A percentile compares a stretch with the other conserved stretches of the same genome.
These are phyloP conservation scores for barrel medic (Medicago truncatula) DNA, from an alignment of 306 rosid species.

Conservation along the genomic window DNA sequence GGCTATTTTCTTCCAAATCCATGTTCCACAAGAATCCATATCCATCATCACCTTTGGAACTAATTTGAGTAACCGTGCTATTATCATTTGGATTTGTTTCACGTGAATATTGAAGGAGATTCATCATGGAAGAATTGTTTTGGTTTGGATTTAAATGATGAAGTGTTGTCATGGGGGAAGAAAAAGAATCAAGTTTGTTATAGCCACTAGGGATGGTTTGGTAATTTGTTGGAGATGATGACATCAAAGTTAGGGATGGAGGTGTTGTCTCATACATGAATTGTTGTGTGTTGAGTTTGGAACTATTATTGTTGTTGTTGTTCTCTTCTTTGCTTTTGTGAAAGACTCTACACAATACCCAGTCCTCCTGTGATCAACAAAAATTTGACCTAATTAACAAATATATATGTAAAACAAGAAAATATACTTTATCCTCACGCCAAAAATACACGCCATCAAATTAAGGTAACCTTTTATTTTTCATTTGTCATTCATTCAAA, in stretches of 20 bases:
- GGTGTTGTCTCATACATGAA: slow-evolving; percentile 43
- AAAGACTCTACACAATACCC: slow-evolving; percentile 97
- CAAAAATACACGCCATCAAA: slow-evolving; percentile 10
- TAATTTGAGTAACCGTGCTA: slow-evolving; percentile 39
- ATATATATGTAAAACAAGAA: slow-evolving; percentile 7
- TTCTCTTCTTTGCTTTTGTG: slow-evolving; percentile 74
- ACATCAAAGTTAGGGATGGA: slow-evolving; percentile 46
- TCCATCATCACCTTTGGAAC: slow-evolving; percentile 56
- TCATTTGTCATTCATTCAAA: background rate
- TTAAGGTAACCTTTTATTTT: background rate
- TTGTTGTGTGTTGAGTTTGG: slow-evolving; percentile 43
- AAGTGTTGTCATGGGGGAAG: slow-evolving; percentile 55
- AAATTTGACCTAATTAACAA: slow-evolving; percentile 36
- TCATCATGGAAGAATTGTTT: slow-evolving; percentile 52
- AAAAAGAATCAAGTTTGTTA: slow-evolving; percentile 52
- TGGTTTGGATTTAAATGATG: slow-evolving; percentile 42
- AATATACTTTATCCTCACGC: slow-evolving; percentile 36
- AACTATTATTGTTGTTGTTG: slow-evolving; percentile 39
- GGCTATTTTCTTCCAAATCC: slow-evolving; percentile 65
- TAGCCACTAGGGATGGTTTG: slow-evolving; percentile 51
- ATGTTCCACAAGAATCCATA: slow-evolving; percentile 85
- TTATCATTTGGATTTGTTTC: slow-evolving; percentile 45
- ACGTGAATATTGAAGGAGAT: slow-evolving; percentile 60
- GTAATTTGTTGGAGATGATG: slow-evolving; percentile 53
- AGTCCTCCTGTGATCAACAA: slow-evolving; percentile 81